Base-by-base conservation (phyloP, 805 yeast genomes). In the Kuraishia borneana region DNA sequence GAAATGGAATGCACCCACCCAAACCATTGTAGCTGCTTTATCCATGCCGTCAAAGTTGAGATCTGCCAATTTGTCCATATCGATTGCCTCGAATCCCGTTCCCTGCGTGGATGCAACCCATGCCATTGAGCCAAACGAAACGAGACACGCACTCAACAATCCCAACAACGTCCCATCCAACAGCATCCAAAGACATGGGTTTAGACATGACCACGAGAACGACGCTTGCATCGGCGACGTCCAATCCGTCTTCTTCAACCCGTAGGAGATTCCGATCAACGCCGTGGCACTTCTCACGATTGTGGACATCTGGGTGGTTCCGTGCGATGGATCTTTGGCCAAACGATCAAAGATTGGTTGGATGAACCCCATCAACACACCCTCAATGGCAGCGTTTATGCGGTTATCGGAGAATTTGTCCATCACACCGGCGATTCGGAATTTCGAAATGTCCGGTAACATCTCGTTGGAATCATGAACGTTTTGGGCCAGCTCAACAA, bases 191-290 rank as follows among this genome's bases (percentile, higher is more conserved):
- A 81, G 58, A 4, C 80, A 70, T 1, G 81, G 70, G 52, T 76
- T 77, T 36, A 78, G 56, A 17, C 73, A 52, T 9, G 73, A 60
- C 80, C 84, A 79, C 3, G 76, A 63, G 30, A 70, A 55, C 3
- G 80, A 65, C 9, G 81, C 78, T 46, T 82, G 87, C 29, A 74
- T 54, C 14, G 76, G 65, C 0, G 80, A 68, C 32, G 65, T 56
- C 89, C 89, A 81, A 44, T 76, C 79, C 26, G 77, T 61, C 42
- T 72, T 75, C 43, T 83, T 66, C 22, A 82, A 66, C 18, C 84
- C 85, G 46, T 75, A 81, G 4, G 76, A 66, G 23, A 82, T 69
- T 3, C 94, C 94, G 29, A 81, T 56, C 44, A 80, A 67, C 3
- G 84, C 79, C 36, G 79, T 70, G 31, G 63, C 53, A 16, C 75